Base-by-base conservation (phyloP, 2,329 filamentous ascomycete genomes). In the Exophiala bonariae region DNA sequence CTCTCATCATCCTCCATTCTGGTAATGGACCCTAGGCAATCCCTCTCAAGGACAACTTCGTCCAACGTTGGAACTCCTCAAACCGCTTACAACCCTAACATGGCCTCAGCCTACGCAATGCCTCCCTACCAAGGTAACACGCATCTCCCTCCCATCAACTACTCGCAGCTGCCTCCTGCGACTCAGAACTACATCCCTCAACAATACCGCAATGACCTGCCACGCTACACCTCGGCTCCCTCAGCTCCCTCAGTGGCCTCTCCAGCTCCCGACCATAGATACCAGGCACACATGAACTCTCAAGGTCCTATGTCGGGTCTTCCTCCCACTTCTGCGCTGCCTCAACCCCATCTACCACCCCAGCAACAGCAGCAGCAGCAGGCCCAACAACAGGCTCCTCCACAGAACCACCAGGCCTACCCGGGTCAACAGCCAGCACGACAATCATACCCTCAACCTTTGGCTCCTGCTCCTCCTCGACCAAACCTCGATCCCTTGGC, bases 391-490 rank as follows among this genome's bases (percentile, higher is more conserved):
- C 61, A 65, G 56, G 66, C 64, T 39, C 65, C 62, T 41, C 66
- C 68, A 53, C 59, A 57, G 26, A 66, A 68, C 50, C 63, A 61
- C 30, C 63, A 64, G 48, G 67, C 66, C 48, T 65, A 63, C 37
- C 70, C 66, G 41, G 65, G 49, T 61, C 70, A 37, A 82, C 86
- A 66, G 71, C 83, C 18, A 82, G 83, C 9, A 78, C 80, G 38
- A 76, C 85, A 35, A 78, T 83, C 59, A 81, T 86, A 89, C 65
- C 85, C 85, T 36, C 86, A 89, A 67, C 82, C 85, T 26, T 87
- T 89, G 62, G 86, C 86, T 34, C 86, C 86, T 13, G 86, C 86
- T 33, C 85, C 86, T 33, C 71, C 71, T 43, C 70, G 71, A 48
- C 70, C 73, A 50, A 67, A 66, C n/a, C 84, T 89, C 77, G 85